These are phyloP conservation scores for Globisporangium spiculum DNA, from an alignment of 352 stramenopile species.

Conservation along the genomic window DNA sequence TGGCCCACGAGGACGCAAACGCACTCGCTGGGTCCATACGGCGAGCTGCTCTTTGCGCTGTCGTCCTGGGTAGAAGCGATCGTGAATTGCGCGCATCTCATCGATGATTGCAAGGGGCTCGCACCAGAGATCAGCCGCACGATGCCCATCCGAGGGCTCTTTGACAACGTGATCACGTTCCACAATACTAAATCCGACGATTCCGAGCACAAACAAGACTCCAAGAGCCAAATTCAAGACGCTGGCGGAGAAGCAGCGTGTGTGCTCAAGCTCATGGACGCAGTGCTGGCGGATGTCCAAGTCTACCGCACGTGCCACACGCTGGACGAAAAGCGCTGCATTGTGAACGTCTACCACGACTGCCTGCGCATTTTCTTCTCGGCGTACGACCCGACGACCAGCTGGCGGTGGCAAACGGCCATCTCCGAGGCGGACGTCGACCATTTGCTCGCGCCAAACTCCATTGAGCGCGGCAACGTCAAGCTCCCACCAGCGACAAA, in stretches of 20 bases:
- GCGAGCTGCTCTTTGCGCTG: slow-evolving; percentile 42
- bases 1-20: slow-evolving; percentile 43
- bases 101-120: slow-evolving; percentile 40
- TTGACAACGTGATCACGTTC: slow-evolving; percentile 62
- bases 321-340: slow-evolving; percentile 41
- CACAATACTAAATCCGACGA: slow-evolving; percentile 23
- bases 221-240: slow-evolving; percentile 13
- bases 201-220: neutral
- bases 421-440: slow-evolving; percentile 62
- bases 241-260: slow-evolving; percentile 22
- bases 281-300: slow-evolving; percentile 54
- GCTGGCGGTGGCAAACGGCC: slow-evolving; percentile 46
- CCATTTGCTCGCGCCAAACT: slow-evolving; percentile 59
- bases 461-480: slow-evolving; percentile 37
- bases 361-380: slow-evolving; percentile 65
- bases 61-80: slow-evolving; percentile 53
- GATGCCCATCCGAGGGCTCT: slow-evolving; percentile 50
- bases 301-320: slow-evolving; percentile 56
- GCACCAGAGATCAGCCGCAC: slow-evolving; percentile 50
- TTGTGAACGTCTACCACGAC: slow-evolving; percentile 74
- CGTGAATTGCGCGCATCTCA: slow-evolving; percentile 35
- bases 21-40: slow-evolving; percentile 25
- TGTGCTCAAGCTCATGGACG: slow-evolving; percentile 53
- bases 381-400: slow-evolving; percentile 56
- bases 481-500: slow-evolving; percentile 43